Evolutionary conservation across 352 stramenopile genomes (phyloP), one percentile per base, ranked within the genome.

Genomic region (Phytophthora macrochlamydospora): DNA sequence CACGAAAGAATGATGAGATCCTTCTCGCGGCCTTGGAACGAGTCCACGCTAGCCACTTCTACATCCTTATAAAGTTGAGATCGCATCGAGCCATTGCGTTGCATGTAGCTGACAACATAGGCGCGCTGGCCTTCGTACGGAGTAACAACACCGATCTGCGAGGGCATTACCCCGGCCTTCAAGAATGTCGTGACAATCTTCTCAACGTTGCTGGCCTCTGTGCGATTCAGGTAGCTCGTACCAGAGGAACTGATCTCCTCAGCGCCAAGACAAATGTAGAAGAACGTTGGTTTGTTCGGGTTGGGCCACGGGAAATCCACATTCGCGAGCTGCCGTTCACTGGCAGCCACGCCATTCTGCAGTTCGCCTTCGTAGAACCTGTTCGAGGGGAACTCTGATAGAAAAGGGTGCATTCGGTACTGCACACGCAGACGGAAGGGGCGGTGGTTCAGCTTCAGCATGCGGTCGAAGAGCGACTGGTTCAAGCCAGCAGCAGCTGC

Each of bases 301-400:
- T 98, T 96, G 3, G 98, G 98, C 97, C 97, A 99, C 42, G 97
- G 97, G 71, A 99, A 99, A 28, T 98, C 92, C 4, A 98, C 85
- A 42, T 81, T 88, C 8, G 71, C 74, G 1, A 93, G 69, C 35
- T 94, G 72, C 3, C 98, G 93, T 65, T 99, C 97, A 50, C 83
- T 92, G 38, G 98, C 96, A 1, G 92, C 97, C 2, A 99, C 96
- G 45, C 98, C 98, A 69, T 99, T 99, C 75, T 99, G 96, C 46
- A 99, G 79, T 62, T 97, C 97, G 51, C 98, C 98, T 73, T 99
- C 98, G 70, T 99, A 99, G 68, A 99, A 99, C 69, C 96, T 98
- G 66, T 99, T 99, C 8, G 96, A 99, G 4, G 97, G 97, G 67
- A 99, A 99, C 76, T 99, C 97, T 0, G 96, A 99, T 50, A 99